phyloP scores from a whole-genome alignment of 2,329 filamentous ascomycete genomes.

The Penicillium brevicompactum region DNA sequence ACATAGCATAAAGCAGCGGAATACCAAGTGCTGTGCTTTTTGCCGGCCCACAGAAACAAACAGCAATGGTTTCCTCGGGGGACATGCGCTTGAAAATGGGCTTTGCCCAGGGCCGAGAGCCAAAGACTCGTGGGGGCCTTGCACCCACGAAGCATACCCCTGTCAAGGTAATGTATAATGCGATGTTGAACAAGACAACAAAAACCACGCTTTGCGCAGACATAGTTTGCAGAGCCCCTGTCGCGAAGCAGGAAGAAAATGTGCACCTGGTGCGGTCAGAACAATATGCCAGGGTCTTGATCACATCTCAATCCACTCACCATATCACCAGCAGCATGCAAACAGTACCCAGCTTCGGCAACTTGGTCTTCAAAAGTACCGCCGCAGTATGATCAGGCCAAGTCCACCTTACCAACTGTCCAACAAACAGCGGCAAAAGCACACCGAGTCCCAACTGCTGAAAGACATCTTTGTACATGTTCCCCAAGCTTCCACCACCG shows the following conservation, averaged over 20 bases:
- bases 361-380: slow-evolving; percentile 56
- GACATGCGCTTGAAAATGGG: slow-evolving; percentile 45
- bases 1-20: slow-evolving; percentile 69
- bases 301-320: slow-evolving; percentile 37
- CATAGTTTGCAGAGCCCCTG: slow-evolving; percentile 61
- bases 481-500: slow-evolving; percentile 55
- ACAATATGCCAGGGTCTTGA: neutral
- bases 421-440: slow-evolving; percentile 63
- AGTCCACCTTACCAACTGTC: slow-evolving; percentile 61
- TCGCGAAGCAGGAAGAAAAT: slow-evolving; percentile 58
- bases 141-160: slow-evolving; percentile 56
- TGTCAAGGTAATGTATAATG: slow-evolving; percentile 65
- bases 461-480: slow-evolving; percentile 68
- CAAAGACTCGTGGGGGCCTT: slow-evolving; percentile 36
- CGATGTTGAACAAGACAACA: slow-evolving; percentile 68
- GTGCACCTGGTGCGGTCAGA: slow-evolving; percentile 51
- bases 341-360: slow-evolving; percentile 48
- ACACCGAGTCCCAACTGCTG: slow-evolving; percentile 70
- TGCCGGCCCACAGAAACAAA: slow-evolving; percentile 73
- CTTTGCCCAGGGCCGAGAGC: slow-evolving; percentile 18
- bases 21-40: slow-evolving; percentile 73
- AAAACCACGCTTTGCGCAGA: slow-evolving; percentile 65
- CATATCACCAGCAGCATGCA: slow-evolving; percentile 57
- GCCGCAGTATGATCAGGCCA: slow-evolving; percentile 49
- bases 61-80: slow-evolving; percentile 65